A percentile compares a stretch with the other conserved stretches of the same genome.
Conservation (phyloP, 2,329 filamentous ascomycete species). For the Penicillium sp. region DNA sequence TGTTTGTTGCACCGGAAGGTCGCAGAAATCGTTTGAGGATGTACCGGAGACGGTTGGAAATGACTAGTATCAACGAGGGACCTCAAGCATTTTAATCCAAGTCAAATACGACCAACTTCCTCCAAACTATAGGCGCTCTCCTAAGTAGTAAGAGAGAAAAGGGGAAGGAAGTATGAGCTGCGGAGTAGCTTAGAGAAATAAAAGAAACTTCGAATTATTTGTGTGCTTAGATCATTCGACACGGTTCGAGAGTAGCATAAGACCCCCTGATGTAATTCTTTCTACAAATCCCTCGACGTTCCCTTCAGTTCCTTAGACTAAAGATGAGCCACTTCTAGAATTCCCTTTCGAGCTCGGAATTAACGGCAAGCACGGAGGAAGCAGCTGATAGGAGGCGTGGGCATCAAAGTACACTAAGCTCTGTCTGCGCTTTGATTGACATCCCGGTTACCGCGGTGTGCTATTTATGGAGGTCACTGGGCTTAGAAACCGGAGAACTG, state of each 20-base stretch:
- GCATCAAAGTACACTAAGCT: constrained; percentile 10
- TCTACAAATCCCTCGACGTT: constrained; percentile 7
- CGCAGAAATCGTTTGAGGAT: neutral
- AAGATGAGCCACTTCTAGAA: neutral
- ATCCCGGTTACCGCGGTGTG: constrained; percentile 7
- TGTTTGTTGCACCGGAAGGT: neutral
- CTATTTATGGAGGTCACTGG: constrained; percentile 17
- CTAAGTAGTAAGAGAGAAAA: neutral
- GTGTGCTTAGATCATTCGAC: constrained; percentile 3
- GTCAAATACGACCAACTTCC: constrained; percentile 1
- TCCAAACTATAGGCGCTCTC: neutral
- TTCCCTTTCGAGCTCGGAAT: constrained; percentile 13
- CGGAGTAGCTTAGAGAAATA: neutral
- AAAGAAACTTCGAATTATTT: neutral
- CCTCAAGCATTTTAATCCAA: neutral
- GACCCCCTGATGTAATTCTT: neutral
- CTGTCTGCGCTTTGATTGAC: constrained; percentile 3
- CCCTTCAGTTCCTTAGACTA: neutral
- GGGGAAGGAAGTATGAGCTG: neutral
- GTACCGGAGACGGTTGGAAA: neutral
- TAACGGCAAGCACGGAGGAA: constrained; percentile 9
- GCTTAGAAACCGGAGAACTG: constrained; percentile 12
- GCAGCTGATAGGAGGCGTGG: constrained; percentile 17
- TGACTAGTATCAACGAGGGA: neutral
- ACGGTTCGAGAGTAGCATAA: constrained; percentile 8